phyloP scores from a whole-genome alignment of 805 yeast genomes.

The Alloascoidea hylecoeti region DNA sequence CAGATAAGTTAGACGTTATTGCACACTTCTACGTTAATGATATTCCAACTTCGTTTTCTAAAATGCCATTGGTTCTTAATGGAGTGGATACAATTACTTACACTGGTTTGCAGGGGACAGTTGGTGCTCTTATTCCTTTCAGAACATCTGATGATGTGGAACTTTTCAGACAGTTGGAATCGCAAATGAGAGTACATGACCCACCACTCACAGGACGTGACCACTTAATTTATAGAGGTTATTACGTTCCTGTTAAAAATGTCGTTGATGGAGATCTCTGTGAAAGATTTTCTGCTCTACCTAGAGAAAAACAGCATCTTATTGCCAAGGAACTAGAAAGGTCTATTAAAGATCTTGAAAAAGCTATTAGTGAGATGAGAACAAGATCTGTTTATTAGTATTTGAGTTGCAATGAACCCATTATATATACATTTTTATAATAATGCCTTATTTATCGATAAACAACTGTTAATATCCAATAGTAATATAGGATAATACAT shows the following conservation, averaged over 20 bases:
- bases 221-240: constrained; percentile 55
- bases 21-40: constrained; percentile 61
- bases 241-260: constrained; percentile 64
- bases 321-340: constrained; percentile 18
- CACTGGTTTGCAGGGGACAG: constrained; percentile 68
- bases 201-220: constrained; percentile 46
- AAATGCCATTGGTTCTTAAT: constrained; percentile 39
- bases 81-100: constrained; percentile 58
- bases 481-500: no score
- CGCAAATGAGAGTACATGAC: constrained; percentile 15
- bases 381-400: constrained; percentile 10
- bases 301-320: constrained; percentile 9
- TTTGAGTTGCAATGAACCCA: no score
- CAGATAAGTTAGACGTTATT: constrained; percentile 32
- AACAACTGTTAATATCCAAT: no score
- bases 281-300: constrained; percentile 31
- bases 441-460: no score
- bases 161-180: constrained; percentile 42
- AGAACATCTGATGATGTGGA: constrained; percentile 44
- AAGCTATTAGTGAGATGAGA: constrained; percentile 16
- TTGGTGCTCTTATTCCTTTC: constrained; percentile 65
- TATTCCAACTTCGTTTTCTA: constrained; percentile 45
- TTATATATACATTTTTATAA: no score
- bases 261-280: constrained; percentile 84
- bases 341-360: constrained; percentile 14